A percentile compares a stretch with the other conserved stretches of the same genome.
Evolutionary conservation across 2,329 filamentous ascomycete genomes (phyloP).

Genomic region (Penicillium decumbens): DNA sequence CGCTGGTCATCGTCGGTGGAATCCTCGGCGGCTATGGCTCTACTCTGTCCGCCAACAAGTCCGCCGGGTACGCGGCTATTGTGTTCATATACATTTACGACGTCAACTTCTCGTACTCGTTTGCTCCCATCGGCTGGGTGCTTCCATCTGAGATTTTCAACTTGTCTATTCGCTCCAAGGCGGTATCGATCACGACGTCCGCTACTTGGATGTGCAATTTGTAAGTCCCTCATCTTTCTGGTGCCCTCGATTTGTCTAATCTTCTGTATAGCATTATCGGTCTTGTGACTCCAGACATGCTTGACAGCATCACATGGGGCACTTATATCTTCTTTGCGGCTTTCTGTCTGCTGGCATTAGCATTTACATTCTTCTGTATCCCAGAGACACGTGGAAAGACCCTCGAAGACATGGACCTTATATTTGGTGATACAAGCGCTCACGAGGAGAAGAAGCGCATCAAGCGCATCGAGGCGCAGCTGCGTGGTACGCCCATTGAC

Average conservation of each 20-base stretch:
- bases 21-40: conserved; percentile 33
- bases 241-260: not conserved
- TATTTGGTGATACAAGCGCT: conserved; percentile 39
- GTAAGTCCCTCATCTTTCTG: conserved; percentile 17
- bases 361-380: conserved; percentile 34
- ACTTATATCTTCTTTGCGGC: conserved; percentile 41
- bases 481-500: conserved; percentile 27
- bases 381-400: conserved; percentile 42
- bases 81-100: conserved; percentile 40
- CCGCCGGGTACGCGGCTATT: conserved; percentile 36
- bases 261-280: conserved; percentile 30
- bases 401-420: conserved; percentile 54
- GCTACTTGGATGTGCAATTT: conserved; percentile 41
- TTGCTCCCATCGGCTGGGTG: conserved; percentile 38
- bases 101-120: conserved; percentile 38
- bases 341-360: conserved; percentile 34
- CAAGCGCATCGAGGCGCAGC: conserved; percentile 36
- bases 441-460: conserved; percentile 39
- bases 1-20: conserved; percentile 35
- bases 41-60: conserved; percentile 25
- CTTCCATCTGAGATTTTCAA: conserved; percentile 41
- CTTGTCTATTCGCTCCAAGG: conserved; percentile 36
- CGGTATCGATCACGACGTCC: conserved; percentile 38
- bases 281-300: conserved; percentile 37
- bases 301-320: conserved; percentile 35